Evolutionary conservation across 164 flowering plant species (phyloP).

Genomic region (Vitis labrusca): DNA sequence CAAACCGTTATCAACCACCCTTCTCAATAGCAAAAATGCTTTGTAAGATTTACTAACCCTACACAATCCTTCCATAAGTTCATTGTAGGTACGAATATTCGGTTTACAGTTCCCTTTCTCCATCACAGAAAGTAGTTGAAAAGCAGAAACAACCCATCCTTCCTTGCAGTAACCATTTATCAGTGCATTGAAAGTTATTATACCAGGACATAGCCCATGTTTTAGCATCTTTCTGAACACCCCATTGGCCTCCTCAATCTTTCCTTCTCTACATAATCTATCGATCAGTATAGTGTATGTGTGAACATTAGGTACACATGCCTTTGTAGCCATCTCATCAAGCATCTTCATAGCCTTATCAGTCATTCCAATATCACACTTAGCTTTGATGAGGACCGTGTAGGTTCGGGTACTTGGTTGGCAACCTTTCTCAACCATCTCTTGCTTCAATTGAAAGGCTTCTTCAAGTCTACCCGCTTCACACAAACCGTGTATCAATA

Average conservation of each 20-base stretch:
- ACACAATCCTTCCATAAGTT: conserved; percentile 37
- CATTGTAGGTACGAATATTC: conserved; percentile 32
- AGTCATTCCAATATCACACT: conserved; percentile 21
- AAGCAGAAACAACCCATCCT: conserved; percentile 20
- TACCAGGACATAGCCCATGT: conserved; percentile 27
- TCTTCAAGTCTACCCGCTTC: conserved; percentile 23
- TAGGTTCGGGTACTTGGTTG: conserved; percentile 27
- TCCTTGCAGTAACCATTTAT: conserved; percentile 33
- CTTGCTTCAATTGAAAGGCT: conserved; percentile 25
- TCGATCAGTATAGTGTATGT: conserved; percentile 38
- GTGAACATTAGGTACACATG: conserved; percentile 26
- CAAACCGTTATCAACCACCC: conserved; percentile 21
- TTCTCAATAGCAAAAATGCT: conserved; percentile 22
- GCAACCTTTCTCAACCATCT: conserved; percentile 32
- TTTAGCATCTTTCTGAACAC: conserved; percentile 29
- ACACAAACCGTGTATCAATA: conserved; percentile 32
- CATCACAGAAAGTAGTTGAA: conserved; percentile 33
- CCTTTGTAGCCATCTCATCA: conserved; percentile 27
- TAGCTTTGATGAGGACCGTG: conserved; percentile 30
- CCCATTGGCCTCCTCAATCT: conserved; percentile 33
- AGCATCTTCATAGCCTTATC: conserved; percentile 26
- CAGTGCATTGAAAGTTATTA: conserved; percentile 30
- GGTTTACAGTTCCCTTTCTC: conserved; percentile 26
- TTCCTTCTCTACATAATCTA: conserved; percentile 24
- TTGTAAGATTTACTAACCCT: conserved; percentile 18